These are phyloP conservation scores for Hypoxylon sp. DNA, from an alignment of 2,329 filamentous ascomycete species.

Conservation along the genomic window DNA sequence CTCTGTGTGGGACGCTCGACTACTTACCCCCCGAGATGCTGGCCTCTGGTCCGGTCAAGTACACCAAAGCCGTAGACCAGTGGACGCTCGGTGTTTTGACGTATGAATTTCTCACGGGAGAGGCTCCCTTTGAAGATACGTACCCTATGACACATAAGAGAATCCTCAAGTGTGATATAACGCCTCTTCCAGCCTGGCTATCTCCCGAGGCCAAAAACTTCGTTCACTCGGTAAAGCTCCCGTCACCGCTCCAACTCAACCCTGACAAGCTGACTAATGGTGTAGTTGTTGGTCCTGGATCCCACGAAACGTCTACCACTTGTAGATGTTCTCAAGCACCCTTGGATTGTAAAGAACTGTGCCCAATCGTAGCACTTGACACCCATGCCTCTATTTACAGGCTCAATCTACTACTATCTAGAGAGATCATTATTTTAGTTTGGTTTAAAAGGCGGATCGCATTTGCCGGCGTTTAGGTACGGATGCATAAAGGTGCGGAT, in stretches of 20 bases:
- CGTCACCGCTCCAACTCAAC: neutral
- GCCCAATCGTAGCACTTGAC: constrained; percentile 68
- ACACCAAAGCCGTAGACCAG: constrained; percentile 94
- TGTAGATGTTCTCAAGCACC: constrained; percentile 88
- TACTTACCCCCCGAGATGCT: constrained; percentile 97
- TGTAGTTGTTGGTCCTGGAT: constrained; percentile 86
- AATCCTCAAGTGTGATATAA: constrained; percentile 91
- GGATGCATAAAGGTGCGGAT: neutral
- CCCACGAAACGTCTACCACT: constrained; percentile 92
- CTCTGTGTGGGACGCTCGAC: constrained; percentile 86
- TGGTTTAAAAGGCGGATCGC: neutral
- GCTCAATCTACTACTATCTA: neutral
- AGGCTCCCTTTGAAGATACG: constrained; percentile 96
- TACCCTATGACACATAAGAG: constrained; percentile 92
- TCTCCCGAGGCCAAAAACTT: neutral
- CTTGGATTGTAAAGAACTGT: constrained; percentile 97
- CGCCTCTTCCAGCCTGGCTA: neutral
- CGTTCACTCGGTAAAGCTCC: neutral
- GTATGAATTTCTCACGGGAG: constrained; percentile 94
- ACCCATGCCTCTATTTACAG: neutral
- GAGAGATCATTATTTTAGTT: neutral
- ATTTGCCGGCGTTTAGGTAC: neutral
- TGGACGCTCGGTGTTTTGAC: constrained; percentile 95
- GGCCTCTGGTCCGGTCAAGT: constrained; percentile 68
- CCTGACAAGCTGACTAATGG: neutral